These are phyloP conservation scores for Phlegmacium glaucopus DNA, from an alignment of 768 basidiomycete genomes.

Conservation along the genomic window DNA sequence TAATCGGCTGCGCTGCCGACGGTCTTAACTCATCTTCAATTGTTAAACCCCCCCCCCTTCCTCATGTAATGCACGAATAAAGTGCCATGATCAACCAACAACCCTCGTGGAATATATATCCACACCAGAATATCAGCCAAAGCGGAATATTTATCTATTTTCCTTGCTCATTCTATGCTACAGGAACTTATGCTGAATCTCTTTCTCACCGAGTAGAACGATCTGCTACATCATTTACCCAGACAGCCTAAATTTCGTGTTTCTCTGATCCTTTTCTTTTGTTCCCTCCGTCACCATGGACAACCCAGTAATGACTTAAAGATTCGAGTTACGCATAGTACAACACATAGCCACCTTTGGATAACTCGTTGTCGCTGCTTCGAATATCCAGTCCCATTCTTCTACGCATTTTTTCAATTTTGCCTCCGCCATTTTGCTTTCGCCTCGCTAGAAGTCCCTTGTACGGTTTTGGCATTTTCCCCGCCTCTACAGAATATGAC, in stretches of 20 bases:
- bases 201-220: constrained; percentile 17
- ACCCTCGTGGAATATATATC: not conserved
- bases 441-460: no score
- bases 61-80: constrained; percentile 7
- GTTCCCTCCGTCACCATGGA: no score
- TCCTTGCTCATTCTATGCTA: constrained; percentile 8
- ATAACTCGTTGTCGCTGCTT: no score
- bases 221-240: constrained; percentile 7
- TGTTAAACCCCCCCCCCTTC: constrained; percentile 9
- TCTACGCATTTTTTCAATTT: not conserved
- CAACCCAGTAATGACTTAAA: no score
- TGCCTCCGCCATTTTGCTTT: not conserved
- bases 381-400: no score
- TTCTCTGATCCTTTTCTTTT: not conserved
- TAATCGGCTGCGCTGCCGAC: not conserved
- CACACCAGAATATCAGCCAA: constrained; percentile 6
- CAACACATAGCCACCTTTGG: no score
- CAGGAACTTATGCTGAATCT: constrained; percentile 12
- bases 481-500: constrained; percentile 15
- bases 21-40: constrained; percentile 9
- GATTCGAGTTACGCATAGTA: no score
- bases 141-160: constrained; percentile 20
- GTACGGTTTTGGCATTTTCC: constrained; percentile 8
- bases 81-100: constrained; percentile 9
- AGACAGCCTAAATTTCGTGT: not conserved